A percentile compares a stretch with the other conserved stretches of the same genome.
phyloP scores from a whole-genome alignment of 176 grass and related monocot genomes.

The Aegilops umbellulata region DNA sequence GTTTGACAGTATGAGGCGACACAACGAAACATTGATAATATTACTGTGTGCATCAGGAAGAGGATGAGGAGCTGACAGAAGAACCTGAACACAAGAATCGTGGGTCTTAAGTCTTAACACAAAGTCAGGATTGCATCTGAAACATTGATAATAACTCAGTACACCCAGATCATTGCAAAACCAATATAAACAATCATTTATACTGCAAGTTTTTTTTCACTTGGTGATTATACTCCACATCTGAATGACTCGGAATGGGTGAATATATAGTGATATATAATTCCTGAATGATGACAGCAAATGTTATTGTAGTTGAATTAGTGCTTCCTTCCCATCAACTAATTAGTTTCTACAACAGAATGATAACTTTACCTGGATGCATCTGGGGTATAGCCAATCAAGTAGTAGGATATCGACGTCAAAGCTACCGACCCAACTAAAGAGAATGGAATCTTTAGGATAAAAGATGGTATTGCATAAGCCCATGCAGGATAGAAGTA shows the following conservation, averaged over 20 bases:
- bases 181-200: not conserved
- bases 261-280: too few relatives aligned
- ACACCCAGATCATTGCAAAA: not conserved
- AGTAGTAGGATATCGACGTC: constrained; percentile 75
- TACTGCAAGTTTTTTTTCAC: not conserved
- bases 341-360: not conserved
- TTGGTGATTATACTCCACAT: not conserved
- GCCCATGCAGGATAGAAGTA: constrained; percentile 89
- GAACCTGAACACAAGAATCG: constrained; percentile 36
- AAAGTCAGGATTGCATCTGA: not conserved
- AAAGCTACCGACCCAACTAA: constrained; percentile 65
- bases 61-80: constrained; percentile 63
- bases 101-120: not conserved
- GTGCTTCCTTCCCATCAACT: not conserved
- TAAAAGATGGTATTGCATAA: constrained; percentile 66
- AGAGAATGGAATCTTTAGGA: constrained; percentile 73
- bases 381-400: constrained; percentile 79
- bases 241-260: not conserved
- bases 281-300: not conserved
- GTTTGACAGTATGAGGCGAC: constrained; percentile 60
- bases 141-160: not conserved
- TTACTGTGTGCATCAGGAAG: constrained; percentile 46
- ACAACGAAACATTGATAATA: constrained; percentile 61
- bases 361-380: constrained; percentile 50
- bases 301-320: not conserved